Conservation (phyloP, 768 basidiomycete species). For the Rhizopogon vinicolor region DNA sequence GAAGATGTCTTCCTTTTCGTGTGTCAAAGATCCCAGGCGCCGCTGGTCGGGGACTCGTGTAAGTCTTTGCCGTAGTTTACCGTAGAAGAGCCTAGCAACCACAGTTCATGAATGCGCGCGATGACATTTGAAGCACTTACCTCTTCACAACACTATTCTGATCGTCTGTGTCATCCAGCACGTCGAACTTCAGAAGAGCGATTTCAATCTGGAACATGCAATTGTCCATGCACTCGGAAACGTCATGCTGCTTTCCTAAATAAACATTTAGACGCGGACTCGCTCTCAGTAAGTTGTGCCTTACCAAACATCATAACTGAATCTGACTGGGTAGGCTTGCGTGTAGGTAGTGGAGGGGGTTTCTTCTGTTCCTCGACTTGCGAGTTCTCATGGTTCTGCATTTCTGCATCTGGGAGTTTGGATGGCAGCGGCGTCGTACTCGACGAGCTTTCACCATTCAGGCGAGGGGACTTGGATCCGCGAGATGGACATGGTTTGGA, state of each 20-base stretch:
- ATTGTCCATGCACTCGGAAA: constrained; percentile 98
- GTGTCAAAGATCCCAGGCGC: constrained; percentile 50
- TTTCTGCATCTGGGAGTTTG: constrained; percentile 25
- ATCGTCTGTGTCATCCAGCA: constrained; percentile 32
- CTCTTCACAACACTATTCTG: constrained; percentile 83
- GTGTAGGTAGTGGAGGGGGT: constrained; percentile 54
- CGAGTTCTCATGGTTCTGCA: constrained; percentile 19
- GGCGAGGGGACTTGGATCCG: constrained; percentile 31
- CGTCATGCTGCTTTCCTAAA: constrained; percentile 92
- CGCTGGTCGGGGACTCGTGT: constrained; percentile 27
- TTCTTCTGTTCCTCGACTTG: constrained; percentile 28
- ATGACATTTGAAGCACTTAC: constrained; percentile 32
- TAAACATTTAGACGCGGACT: constrained; percentile 2
- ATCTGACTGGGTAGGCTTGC: constrained; percentile 51
- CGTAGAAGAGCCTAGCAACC: constrained; percentile 73
- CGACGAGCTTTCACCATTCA: constrained; percentile 23
- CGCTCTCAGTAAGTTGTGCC: constrained; percentile 11
- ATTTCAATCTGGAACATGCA: constrained; percentile 99
- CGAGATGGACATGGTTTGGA: constrained; percentile 31
- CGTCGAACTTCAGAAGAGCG: constrained; percentile 73
- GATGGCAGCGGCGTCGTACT: constrained; percentile 20
- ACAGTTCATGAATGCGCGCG: not conserved
- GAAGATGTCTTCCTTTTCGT: constrained; percentile 89
- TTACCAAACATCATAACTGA: constrained; percentile 90
- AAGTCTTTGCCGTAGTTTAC: constrained; percentile 71